Evolutionary conservation across 371 early-diverging fungal genomes (phyloP).

Genomic region (Apophysomyces sp.): DNA sequence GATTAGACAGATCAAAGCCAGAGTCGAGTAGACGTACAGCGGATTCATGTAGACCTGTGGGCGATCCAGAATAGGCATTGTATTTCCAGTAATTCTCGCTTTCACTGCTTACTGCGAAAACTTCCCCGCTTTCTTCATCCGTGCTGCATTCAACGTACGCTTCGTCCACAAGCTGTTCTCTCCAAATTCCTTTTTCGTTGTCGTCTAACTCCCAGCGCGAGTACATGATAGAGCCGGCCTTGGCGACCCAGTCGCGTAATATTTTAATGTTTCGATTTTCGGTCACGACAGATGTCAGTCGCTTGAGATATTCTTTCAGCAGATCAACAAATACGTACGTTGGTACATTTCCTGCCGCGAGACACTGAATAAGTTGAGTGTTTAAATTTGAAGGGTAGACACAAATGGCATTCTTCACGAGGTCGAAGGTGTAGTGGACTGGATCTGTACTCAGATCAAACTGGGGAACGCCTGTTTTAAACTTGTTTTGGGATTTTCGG

Average conservation of each 20-base stretch:
- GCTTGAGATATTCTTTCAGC: slow-evolving; percentile 35
- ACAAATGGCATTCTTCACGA: slow-evolving; percentile 34
- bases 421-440: slow-evolving; percentile 43
- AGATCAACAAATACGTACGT: slow-evolving; percentile 36
- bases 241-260: slow-evolving; percentile 38
- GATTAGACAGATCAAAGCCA: slow-evolving; percentile 45
- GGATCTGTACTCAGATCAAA: slow-evolving; percentile 27
- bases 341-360: slow-evolving; percentile 41
- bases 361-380: slow-evolving; percentile 48
- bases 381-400: slow-evolving; percentile 42
- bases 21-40: slow-evolving; percentile 39
- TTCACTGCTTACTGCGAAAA: not conserved
- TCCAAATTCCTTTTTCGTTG: not conserved
- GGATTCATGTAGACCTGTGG: slow-evolving; percentile 29
- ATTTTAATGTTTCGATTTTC: slow-evolving; percentile 30
- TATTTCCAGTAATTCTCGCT: slow-evolving; percentile 7
- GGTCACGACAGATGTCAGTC: slow-evolving; percentile 23
- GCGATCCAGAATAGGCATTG: slow-evolving; percentile 39
- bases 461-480: slow-evolving; percentile 33
- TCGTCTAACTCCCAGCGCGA: slow-evolving; percentile 33
- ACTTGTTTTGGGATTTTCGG: slow-evolving; percentile 44
- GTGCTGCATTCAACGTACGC: slow-evolving; percentile 15
- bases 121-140: not conserved
- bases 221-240: slow-evolving; percentile 27
- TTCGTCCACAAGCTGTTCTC: slow-evolving; percentile 4